Conservation (phyloP, 768 basidiomycete species). For the Lanmaoa pseudosensibilis region DNA sequence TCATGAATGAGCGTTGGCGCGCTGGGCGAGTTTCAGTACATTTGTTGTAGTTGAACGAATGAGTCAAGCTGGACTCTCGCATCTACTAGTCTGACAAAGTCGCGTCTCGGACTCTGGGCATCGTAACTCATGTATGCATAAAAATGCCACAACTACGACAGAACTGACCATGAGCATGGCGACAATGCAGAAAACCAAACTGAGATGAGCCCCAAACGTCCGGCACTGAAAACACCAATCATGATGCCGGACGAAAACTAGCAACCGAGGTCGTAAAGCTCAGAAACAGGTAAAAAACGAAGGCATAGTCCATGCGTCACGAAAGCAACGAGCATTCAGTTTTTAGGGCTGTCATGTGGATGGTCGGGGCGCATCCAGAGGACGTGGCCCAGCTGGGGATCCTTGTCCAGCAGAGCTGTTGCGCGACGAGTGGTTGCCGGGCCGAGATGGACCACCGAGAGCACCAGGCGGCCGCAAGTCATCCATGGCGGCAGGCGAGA, state of each 20-base stretch:
- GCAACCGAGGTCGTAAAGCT: slow-evolving; percentile 12
- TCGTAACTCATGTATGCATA: not conserved
- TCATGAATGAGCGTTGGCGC: not conserved
- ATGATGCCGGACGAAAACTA: slow-evolving; percentile 17
- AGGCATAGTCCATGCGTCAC: slow-evolving; percentile 11
- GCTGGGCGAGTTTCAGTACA: not conserved
- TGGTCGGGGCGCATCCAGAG: slow-evolving; percentile 30
- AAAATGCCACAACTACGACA: slow-evolving; percentile 12
- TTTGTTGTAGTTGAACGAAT: not conserved
- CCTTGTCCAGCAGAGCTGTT: slow-evolving; percentile 54
- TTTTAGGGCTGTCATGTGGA: slow-evolving; percentile 28
- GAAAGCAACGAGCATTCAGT: slow-evolving; percentile 10
- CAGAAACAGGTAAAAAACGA: slow-evolving; percentile 3
- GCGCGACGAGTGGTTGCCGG: slow-evolving; percentile 40
- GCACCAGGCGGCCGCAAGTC: slow-evolving; percentile 31
- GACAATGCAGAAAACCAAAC: slow-evolving; percentile 21
- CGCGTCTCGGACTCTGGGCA: not conserved
- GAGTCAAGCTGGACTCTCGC: not conserved
- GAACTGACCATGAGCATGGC: not conserved
- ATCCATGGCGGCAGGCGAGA: slow-evolving; percentile 40
- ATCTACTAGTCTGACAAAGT: slow-evolving; percentile 7
- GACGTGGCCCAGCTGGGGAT: slow-evolving; percentile 46
- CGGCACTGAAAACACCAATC: slow-evolving; percentile 16
- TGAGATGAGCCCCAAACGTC: slow-evolving; percentile 20
- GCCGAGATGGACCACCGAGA: slow-evolving; percentile 28